Conservation (phyloP, 176 grass and related monocot species). For the Ensete ventricosum region DNA sequence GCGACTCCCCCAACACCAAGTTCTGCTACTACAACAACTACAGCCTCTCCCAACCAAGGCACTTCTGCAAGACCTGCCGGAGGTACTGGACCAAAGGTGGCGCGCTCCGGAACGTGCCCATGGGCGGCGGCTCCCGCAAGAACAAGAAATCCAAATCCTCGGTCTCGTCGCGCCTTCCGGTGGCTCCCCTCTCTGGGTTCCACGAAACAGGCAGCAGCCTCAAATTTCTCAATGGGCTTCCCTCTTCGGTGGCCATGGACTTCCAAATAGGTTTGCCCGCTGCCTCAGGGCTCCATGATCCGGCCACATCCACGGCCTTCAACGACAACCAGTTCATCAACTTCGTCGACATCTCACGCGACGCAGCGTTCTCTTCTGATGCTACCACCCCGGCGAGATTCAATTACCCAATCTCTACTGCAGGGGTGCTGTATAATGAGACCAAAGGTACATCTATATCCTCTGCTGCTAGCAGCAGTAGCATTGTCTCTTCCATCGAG, state of each 20-base stretch:
- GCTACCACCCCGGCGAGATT: not conserved
- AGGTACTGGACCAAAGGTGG: slow-evolving; percentile 98
- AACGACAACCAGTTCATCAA: too few species aligned
- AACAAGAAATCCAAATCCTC: slow-evolving; percentile 64
- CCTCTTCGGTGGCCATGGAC: slow-evolving; percentile 5
- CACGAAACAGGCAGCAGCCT: slow-evolving; percentile 19
- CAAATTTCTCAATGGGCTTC: slow-evolving; percentile 10
- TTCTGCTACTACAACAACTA: slow-evolving; percentile 99
- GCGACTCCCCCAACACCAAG: slow-evolving; percentile 94
- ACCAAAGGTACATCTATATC: not conserved
- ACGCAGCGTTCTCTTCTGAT: not conserved
- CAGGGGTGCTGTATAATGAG: too few species aligned
- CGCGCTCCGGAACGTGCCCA: slow-evolving; percentile 86
- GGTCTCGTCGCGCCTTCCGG: slow-evolving; percentile 15
- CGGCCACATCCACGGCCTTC: too few species aligned
- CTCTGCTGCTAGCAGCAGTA: not conserved
- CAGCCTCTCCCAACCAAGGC: slow-evolving; percentile 79
- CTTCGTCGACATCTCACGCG: not conserved
- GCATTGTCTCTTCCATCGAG: slow-evolving; percentile 85
- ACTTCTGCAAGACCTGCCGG: slow-evolving; percentile 96
- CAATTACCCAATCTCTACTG: slow-evolving; percentile 10
- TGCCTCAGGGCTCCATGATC: too few species aligned
- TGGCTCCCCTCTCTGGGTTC: not conserved
- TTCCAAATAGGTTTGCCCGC: slow-evolving; percentile 34
- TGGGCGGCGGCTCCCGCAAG: slow-evolving; percentile 89